A percentile compares a stretch with the other conserved stretches of the same genome.
Evolutionary conservation across 768 basidiomycete genomes (phyloP).

Genomic region (Kwoniella sp.): DNA sequence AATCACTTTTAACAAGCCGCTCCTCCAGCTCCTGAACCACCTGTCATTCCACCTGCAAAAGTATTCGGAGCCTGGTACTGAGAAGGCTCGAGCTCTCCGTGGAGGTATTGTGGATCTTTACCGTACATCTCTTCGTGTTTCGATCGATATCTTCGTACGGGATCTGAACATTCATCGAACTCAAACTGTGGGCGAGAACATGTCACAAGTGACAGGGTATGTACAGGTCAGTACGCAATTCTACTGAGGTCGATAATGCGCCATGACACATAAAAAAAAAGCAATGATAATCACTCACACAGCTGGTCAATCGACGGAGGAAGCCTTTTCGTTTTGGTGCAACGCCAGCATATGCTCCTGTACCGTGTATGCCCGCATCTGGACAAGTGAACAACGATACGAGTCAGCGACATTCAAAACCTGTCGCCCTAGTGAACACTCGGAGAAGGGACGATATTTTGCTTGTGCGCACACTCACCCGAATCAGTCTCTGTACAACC

Average conservation of each 20-base stretch:
- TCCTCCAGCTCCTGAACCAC: slow-evolving; percentile 12
- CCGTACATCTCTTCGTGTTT: slow-evolving; percentile 18
- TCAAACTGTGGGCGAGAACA: slow-evolving; percentile 1
- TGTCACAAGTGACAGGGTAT: neutral
- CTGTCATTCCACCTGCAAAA: slow-evolving; percentile 17
- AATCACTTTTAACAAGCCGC: slow-evolving; percentile 1
- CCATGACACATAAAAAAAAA: too few relatives aligned
- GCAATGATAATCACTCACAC: slow-evolving; percentile 10
- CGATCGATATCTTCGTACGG: slow-evolving; percentile 11
- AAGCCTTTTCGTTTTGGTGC: neutral
- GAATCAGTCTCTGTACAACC: neutral
- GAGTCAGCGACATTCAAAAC: too few relatives aligned
- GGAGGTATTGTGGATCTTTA: slow-evolving; percentile 3
- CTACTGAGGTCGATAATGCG: too few relatives aligned
- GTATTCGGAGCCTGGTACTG: slow-evolving; percentile 11
- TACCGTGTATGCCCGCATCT: neutral
- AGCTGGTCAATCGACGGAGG: neutral
- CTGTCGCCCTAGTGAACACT: too few relatives aligned
- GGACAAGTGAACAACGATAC: neutral
- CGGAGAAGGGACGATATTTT: neutral
- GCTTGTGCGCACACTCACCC: neutral
- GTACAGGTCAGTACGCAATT: too few relatives aligned
- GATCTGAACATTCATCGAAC: slow-evolving; percentile 15
- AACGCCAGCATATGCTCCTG: neutral
- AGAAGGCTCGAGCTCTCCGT: slow-evolving; percentile 4